Evolutionary conservation across 1,139 yeast species (phyloP), one percentile per base, ranked within the genome.

Genomic region (Sugiyamaella grinbergsii): DNA sequence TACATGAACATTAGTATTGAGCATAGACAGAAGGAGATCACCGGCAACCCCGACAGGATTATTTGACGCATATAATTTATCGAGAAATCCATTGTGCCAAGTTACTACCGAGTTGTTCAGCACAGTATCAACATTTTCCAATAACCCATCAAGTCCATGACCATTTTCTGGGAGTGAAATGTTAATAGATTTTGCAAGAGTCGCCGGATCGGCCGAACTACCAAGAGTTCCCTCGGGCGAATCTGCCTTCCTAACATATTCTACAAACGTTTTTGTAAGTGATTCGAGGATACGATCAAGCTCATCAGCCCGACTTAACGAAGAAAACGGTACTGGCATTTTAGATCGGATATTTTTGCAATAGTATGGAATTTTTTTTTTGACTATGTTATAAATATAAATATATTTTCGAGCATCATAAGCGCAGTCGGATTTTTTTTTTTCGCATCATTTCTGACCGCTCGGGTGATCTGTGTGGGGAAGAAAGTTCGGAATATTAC

Each of bases 31-130:
- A 5, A 88, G 68, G 49, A 88, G 58, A 65, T 88, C 96, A 1
- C 89, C 76, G 5, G 88, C 76, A 5, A 88, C 81, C 2, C 96
- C 96, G 44, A 86, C 83, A 1, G 95, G 93, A 65, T 87, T 87
- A 37, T 88, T 86, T 24, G 89, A 80, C 0, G 95, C 95, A 62
- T 87, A 88, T 53, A 88, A 72, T 67, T 88, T 88, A 66, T 88
- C 96, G 71, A 88, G 69, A 61, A 88, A 88, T 1, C 95, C 95
- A 0, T 87, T 85, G 62, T 84, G 85, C 95, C 95, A 88, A 0
- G 95, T 88, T 53, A 83, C 86, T 36, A 86, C 90, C 0, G 94
- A 84, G 62, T 83, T 79, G 45, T 78, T 69, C 55, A 88, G 70
- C 1, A 88, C 80, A 42, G 74, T 69, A 58, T 85, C 85, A 48